Evolutionary conservation across 345 rosid genomes (phyloP), one percentile per base, ranked within the genome.

Genomic region (Trapa incisa): DNA sequence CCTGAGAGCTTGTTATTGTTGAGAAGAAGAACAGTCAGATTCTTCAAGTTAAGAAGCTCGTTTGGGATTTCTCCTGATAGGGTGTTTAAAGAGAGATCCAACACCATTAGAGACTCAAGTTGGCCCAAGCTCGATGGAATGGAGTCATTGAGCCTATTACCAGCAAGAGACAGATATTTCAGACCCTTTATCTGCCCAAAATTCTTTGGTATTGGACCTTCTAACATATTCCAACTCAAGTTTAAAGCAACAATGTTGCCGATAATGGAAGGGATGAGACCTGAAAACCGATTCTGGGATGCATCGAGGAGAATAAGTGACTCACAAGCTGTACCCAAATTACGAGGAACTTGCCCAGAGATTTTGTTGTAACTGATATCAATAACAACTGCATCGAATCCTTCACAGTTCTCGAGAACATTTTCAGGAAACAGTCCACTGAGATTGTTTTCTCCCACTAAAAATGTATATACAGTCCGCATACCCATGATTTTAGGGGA

Each of bases 61-160:
- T 60, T 74, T 37, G 89, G 86, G 70, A 86, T 84, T 73, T 76
- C 77, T 35, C 85, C 87, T 42, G 87, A 79, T 8, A 86, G 81
- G 65, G 77, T 77, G 77, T 83, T 86, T 35, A 82, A 81, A 66
- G 86, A 84, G 67, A 87, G 86, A 64, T 84, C 89, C 73, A 87
- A 71, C 64, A 74, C 76, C 75, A 77, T 76, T 61, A 86, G 71
- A 71, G 79, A 70, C 66, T 29, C 73, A 65, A 81, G 66, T 71
- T 69, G 72, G 48, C 81, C 86, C 67, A 86, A 60, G 73, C 73
- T 81, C 29, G 76, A 65, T 42, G 89, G 89, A 57, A 86, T 83
- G 22, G 87, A 65, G 53, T 87, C 84, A 41, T 70, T 74, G 41
- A 86, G 70, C 67, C 77, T 76, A 73, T 86, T 86, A 61, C 81